Evolutionary conservation across 257 asterid genomes (phyloP).

Genomic region (Voacanga thouarsii): DNA sequence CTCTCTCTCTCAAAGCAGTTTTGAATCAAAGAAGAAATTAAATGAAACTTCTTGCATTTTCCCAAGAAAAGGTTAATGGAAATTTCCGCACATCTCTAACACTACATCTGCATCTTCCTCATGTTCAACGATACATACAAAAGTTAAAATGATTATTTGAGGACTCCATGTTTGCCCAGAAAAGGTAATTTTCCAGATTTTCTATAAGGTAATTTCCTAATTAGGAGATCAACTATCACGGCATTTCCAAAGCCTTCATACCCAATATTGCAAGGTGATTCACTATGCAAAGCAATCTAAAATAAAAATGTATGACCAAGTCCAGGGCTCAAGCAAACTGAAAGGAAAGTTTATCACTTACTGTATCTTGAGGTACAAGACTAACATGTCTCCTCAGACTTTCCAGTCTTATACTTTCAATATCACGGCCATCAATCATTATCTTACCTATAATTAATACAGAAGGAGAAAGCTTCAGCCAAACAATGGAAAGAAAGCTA

Average conservation of each 20-base stretch:
- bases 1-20: not conserved
- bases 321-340: not conserved
- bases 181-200: not conserved
- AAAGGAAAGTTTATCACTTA: conserved; percentile 22
- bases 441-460: conserved; percentile 52
- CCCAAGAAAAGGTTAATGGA: not conserved
- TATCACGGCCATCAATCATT: conserved; percentile 65
- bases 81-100: not conserved
- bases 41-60: not conserved
- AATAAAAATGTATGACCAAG: too few species aligned
- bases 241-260: not conserved
- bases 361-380: conserved; percentile 88
- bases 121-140: not conserved
- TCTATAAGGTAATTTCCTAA: not conserved
- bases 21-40: not conserved
- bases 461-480: conserved; percentile 17
- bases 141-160: not conserved
- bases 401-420: conserved; percentile 46
- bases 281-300: not conserved
- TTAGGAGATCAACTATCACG: not conserved
- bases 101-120: not conserved
- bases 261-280: not conserved
- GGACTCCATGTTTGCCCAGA: not conserved
- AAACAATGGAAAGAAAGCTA: conserved; percentile 11
- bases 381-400: conserved; percentile 84